Evolutionary conservation across 306 rosid species (phyloP), one percentile per base, ranked within the genome.

Genomic region (Calophaca sinica): DNA sequence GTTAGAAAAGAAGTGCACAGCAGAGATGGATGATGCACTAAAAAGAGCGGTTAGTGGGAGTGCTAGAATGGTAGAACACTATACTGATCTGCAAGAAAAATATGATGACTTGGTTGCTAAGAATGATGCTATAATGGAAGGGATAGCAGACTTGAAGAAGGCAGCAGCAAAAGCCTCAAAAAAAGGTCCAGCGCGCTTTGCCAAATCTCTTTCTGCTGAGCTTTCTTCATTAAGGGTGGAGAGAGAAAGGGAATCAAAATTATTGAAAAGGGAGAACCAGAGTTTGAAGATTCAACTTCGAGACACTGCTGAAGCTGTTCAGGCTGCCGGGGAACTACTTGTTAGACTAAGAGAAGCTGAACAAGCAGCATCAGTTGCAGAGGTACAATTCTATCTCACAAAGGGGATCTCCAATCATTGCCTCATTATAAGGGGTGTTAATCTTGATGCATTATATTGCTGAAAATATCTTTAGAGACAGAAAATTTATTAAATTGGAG

Each of bases 231-330:
- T 88, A 86, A 86, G 98, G 67, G 85, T 90, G 70, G 96, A 92
- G 77, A 86, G 97, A 65, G 98, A 96, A 76, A 90, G 90, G 80
- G 99, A 96, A 84, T 81, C 87, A 45, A 96, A 92, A 5, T 63
- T 84, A 6, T 76, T 96, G 90, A 92, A 83, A 77, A 96, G 85
- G 82, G 96, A 90, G 78, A 94, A 94, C 87, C 88, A 84, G 83
- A 83, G 76, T 84, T 90, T 96, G 62, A 96, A 84, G 79, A 73
- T 81, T 83, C 97, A 92, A 82, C 98, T 92, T 42, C 80, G 97
- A 73, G 99, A 96, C 80, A 96, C 98, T 58, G 99, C 97, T 33
- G 99, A 92, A 84, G 99, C 99, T 53, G 98, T 96, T 55, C 99
- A 96, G 80, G 98, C 98, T 33, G 99, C 99, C 1, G 99, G 99